Evolutionary conservation across 1,284 basidiomycete species (phyloP).

Genomic region (Somion occarium): DNA sequence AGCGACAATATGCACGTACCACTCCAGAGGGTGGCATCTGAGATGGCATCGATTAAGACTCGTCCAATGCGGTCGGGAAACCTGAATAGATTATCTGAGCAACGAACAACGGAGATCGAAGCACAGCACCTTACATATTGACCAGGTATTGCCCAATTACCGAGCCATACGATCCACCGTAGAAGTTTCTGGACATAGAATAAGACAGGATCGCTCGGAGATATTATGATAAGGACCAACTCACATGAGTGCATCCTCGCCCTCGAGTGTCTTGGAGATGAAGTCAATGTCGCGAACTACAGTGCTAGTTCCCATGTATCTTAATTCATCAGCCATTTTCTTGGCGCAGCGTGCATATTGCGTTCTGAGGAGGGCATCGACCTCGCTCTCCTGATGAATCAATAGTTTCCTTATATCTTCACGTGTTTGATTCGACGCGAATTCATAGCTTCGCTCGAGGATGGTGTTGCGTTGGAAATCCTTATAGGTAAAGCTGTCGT

Average conservation of each 20-base stretch:
- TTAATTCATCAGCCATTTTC: conserved; percentile 2
- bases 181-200: conserved; percentile 22
- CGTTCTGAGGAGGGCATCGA: background rate
- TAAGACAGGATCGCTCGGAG: background rate
- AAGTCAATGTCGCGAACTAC: conserved; percentile 26
- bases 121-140: conserved; percentile 16
- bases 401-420: background rate
- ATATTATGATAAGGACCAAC: conserved; percentile 8
- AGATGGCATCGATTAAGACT: conserved; percentile 22
- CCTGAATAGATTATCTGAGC: conserved; percentile 4
- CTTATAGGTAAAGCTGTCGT: background rate
- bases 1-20: conserved; percentile 17
- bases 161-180: conserved; percentile 23
- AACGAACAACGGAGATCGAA: background rate
- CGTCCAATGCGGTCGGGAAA: conserved; percentile 22
- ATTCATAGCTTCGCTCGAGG: conserved; percentile 2
- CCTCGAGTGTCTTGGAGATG: conserved; percentile 34
- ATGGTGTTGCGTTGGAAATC: conserved; percentile 4
- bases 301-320: conserved; percentile 4
- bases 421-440: conserved; percentile 1
- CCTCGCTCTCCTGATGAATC: background rate
- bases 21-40: conserved; percentile 22
- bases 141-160: conserved; percentile 23
- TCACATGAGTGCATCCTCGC: conserved; percentile 36
- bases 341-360: background rate